Percentiles rank a stretch among this genome's conserved stretches.
Evolutionary conservation across 371 early-diverging fungal species (phyloP).

Genomic region (Haplosporangium sp.): DNA sequence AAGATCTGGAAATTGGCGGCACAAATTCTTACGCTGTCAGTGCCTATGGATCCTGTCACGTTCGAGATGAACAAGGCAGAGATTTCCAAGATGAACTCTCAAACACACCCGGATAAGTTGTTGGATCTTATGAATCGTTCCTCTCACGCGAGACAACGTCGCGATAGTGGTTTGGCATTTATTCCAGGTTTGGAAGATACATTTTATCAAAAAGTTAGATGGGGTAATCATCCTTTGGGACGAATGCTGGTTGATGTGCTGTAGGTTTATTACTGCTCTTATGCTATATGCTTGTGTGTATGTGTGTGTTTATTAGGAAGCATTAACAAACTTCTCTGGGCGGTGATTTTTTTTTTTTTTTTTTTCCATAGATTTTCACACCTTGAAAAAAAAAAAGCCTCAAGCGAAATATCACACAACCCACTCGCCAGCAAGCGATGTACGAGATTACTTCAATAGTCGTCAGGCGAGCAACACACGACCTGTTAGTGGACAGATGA

Average conservation of each 20-base stretch:
- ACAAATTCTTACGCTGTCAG: slow-evolving; percentile 46
- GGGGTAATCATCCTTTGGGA: slow-evolving; percentile 84
- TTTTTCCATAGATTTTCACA: slow-evolving; percentile 67
- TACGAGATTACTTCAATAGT: slow-evolving; percentile 51
- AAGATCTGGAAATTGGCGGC: slow-evolving; percentile 56
- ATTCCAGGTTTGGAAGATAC: slow-evolving; percentile 52
- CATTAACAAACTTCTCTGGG: too few relatives aligned
- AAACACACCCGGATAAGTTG: slow-evolving; percentile 46
- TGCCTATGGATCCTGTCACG: slow-evolving; percentile 53
- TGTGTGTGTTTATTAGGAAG: neutral
- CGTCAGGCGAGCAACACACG: slow-evolving; percentile 27
- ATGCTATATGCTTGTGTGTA: neutral
- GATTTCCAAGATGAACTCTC: slow-evolving; percentile 45
- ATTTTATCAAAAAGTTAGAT: slow-evolving; percentile 61
- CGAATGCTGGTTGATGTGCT: slow-evolving; percentile 67
- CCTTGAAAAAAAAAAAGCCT: slow-evolving; percentile 58
- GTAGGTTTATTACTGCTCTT: slow-evolving; percentile 58
- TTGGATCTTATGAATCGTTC: slow-evolving; percentile 45
- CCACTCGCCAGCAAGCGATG: slow-evolving; percentile 40
- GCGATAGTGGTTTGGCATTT: slow-evolving; percentile 56
- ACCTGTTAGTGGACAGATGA: slow-evolving; percentile 22
- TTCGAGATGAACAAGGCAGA: slow-evolving; percentile 53
- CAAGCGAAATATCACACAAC: slow-evolving; percentile 37
- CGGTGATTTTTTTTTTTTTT: neutral
- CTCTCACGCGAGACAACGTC: slow-evolving; percentile 47